phyloP scores from a whole-genome alignment of 1,284 basidiomycete species.

The Cryptococcus depauperatus region DNA sequence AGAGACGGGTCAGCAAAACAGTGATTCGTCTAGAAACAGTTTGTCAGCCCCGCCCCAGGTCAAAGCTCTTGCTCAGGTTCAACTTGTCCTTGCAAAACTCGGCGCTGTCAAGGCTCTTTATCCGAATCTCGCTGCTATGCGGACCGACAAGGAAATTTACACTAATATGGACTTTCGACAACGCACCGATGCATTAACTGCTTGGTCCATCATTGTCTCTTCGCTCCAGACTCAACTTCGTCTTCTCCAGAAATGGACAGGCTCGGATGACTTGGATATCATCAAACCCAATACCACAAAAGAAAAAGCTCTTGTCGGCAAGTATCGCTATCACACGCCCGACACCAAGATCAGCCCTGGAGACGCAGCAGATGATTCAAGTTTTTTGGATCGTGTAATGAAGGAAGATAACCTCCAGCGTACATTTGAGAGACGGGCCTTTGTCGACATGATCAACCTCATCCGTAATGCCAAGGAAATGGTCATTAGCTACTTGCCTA shows the following conservation, averaged over 20 bases:
- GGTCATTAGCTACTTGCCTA: slow-evolving; percentile 60
- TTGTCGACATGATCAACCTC: slow-evolving; percentile 77
- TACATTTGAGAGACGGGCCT: slow-evolving; percentile 88
- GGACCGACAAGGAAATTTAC: slow-evolving; percentile 65
- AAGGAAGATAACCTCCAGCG: slow-evolving; percentile 93
- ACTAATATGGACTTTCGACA: slow-evolving; percentile 60
- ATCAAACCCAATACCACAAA: slow-evolving; percentile 65
- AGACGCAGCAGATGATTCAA: slow-evolving; percentile 53
- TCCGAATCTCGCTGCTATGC: slow-evolving; percentile 72
- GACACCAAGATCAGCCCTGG: slow-evolving; percentile 28
- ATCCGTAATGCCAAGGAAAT: slow-evolving; percentile 80
- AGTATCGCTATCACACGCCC: slow-evolving; percentile 37
- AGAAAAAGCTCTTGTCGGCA: slow-evolving; percentile 43
- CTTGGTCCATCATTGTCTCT: slow-evolving; percentile 77
- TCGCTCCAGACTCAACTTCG: slow-evolving; percentile 68
- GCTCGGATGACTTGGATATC: slow-evolving; percentile 80
- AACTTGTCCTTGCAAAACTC: slow-evolving; percentile 64
- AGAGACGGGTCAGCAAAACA: slow-evolving; percentile 4
- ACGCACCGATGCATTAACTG: slow-evolving; percentile 75
- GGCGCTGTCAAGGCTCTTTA: slow-evolving; percentile 81
- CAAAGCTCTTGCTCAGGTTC: slow-evolving; percentile 63
- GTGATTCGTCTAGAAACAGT: slow-evolving; percentile 21
- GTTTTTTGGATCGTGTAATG: slow-evolving; percentile 87
- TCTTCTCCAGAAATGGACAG: slow-evolving; percentile 81
- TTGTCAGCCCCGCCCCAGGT: slow-evolving; percentile 37